Base-by-base conservation (phyloP, 495 filamentous ascomycete genomes). In the Podospora tetraspora region DNA sequence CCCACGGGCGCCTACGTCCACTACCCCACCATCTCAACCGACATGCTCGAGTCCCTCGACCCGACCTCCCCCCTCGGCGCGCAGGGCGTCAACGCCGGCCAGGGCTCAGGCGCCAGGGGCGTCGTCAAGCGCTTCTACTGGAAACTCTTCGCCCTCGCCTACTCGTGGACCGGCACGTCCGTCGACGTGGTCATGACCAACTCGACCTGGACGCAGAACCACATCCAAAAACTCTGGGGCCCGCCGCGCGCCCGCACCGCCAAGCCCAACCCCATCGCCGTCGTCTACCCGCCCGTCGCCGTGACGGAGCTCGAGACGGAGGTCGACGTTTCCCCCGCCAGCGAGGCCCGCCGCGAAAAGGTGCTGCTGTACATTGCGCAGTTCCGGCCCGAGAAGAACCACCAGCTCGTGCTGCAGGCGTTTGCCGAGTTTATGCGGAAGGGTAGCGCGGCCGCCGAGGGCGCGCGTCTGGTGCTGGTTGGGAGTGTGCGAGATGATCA, bases 141-240 rank as follows among this genome's bases (percentile, higher is more conserved):
- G 95, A 81, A 86, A 57, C 73, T 90, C 5, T 98, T 98, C 75
- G 93, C 95, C 1, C 78, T 76, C 52, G 77, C 95, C 4, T 99
- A 99, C 79, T 86, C 88, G 62, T 86, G 82, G 78, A 90, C 96
- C 64, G 95, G 95, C 21, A 84, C 86, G 52, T 85, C 90, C 25
- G 87, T 96, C 10, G 94, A 99, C 77, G 85, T 93, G 2, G 94
- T 98, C 66, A 96, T 98, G 92, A 95, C 93, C 64, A 99, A 99
- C 79, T 96, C 92, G 24, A 90, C 86, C 62, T 99, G 95, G 95
- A 99, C 95, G 19, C 88, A 93, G 69, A 84, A 78, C 2, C 96
- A 99, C 71, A 93, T 99, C 67, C 82, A 85, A 52, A 81, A 84
- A 1, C 82, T 99, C 29, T 99, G 95, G 95, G 90, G 89, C 8